A percentile compares a stretch with the other conserved stretches of the same genome.
phyloP scores from a whole-genome alignment of 176 grass and related monocot genomes.

The Aegilops longissima region DNA sequence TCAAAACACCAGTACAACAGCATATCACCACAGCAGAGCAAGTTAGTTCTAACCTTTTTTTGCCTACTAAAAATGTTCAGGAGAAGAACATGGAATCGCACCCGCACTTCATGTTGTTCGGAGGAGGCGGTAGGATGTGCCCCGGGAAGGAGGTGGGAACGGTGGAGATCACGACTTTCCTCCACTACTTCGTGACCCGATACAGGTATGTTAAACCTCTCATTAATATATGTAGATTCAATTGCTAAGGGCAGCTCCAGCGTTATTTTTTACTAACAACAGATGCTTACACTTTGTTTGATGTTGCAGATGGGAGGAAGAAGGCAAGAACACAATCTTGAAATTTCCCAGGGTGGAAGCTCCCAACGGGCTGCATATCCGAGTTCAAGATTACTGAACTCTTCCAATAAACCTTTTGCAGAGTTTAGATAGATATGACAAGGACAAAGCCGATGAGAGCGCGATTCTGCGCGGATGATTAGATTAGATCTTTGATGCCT shows the following conservation, averaged over 20 bases:
- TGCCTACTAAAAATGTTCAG: conserved; percentile 34
- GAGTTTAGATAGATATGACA: conserved; percentile 41
- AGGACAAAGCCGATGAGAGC: background rate
- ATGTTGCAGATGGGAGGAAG: conserved; percentile 85
- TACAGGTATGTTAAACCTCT: conserved; percentile 59
- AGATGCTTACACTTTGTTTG: background rate
- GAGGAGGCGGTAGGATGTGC: conserved; percentile 89
- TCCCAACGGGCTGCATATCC: conserved; percentile 83
- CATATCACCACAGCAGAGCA: background rate
- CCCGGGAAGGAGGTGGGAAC: conserved; percentile 91
- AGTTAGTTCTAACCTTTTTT: conserved; percentile 21
- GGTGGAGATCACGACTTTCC: conserved; percentile 81
- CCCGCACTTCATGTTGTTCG: conserved; percentile 95
- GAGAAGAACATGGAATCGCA: conserved; percentile 79
- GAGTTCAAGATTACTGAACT: conserved; percentile 56
- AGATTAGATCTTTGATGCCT: conserved; percentile 14
- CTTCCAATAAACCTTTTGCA: conserved; percentile 29
- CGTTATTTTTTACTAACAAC: background rate
- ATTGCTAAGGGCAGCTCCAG: background rate
- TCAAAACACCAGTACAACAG: background rate
- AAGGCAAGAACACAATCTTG: conserved; percentile 66
- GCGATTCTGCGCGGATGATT: too few species aligned
- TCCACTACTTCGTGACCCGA: conserved; percentile 87
- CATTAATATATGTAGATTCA: background rate
- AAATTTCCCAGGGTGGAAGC: conserved; percentile 92